phyloP scores from a whole-genome alignment of 2,329 filamentous ascomycete genomes.

The Aspergillus luchuensis region DNA sequence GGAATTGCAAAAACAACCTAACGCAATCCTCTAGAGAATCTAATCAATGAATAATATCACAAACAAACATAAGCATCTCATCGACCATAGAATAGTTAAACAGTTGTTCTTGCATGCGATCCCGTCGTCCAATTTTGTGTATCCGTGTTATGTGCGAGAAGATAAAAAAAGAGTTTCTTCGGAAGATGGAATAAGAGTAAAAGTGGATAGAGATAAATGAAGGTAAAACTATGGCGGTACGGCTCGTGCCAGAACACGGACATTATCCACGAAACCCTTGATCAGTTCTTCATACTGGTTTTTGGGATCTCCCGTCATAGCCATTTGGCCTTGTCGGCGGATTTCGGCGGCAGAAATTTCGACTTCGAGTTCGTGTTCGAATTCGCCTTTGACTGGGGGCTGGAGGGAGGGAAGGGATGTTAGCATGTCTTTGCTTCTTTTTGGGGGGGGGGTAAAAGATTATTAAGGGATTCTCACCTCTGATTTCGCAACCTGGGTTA shows the following conservation, averaged over 20 bases:
- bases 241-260: slow-evolving; percentile 47
- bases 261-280: slow-evolving; percentile 53
- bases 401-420: slow-evolving; percentile 14
- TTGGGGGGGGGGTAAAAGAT: no score
- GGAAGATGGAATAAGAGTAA: neutral
- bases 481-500: slow-evolving; percentile 78
- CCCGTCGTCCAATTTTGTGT: neutral
- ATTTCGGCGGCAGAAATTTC: slow-evolving; percentile 51
- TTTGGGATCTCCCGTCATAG: slow-evolving; percentile 39
- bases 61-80: no score
- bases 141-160: neutral
- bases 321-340: slow-evolving; percentile 47
- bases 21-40: no score
- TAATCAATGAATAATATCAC: no score
- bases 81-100: no score
- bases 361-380: slow-evolving; percentile 53
- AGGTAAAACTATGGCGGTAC: slow-evolving; percentile 32
- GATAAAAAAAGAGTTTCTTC: neutral
- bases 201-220: no score
- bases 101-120: neutral
- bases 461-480: slow-evolving; percentile 40
- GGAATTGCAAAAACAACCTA: no score
- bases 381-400: slow-evolving; percentile 39
- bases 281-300: slow-evolving; percentile 51
- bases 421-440: neutral